Evolutionary conservation across 345 rosid genomes (phyloP).

Genomic region (Litchi chinensis): DNA sequence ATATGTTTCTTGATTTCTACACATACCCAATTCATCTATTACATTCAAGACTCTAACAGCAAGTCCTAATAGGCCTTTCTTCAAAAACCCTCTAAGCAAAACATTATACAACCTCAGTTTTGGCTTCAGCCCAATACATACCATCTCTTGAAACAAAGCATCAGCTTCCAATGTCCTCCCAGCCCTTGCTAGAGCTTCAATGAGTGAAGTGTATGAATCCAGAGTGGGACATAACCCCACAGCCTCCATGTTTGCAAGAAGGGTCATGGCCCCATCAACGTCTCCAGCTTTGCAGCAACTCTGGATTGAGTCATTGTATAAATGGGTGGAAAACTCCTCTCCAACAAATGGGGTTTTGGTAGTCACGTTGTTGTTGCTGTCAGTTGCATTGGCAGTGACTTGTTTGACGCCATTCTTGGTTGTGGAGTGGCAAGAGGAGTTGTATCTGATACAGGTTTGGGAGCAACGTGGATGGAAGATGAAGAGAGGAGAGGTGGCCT

Average conservation of each 20-base stretch:
- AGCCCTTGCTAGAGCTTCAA: slow-evolving; percentile 45
- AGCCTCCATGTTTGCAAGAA: slow-evolving; percentile 56
- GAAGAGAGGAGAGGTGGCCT: not conserved
- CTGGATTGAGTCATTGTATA: slow-evolving; percentile 48
- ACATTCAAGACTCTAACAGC: slow-evolving; percentile 40
- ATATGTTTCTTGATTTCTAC: slow-evolving; percentile 44
- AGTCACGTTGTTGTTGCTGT: not conserved
- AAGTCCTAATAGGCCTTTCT: slow-evolving; percentile 57
- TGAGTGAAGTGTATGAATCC: slow-evolving; percentile 42
- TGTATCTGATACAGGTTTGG: not conserved
- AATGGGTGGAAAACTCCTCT: slow-evolving; percentile 38
- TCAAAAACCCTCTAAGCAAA: slow-evolving; percentile 55
- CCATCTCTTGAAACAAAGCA: slow-evolving; percentile 55
- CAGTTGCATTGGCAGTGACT: not conserved
- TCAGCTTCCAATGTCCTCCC: slow-evolving; percentile 72
- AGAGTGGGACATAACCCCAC: slow-evolving; percentile 42
- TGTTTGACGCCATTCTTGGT: slow-evolving; percentile 4
- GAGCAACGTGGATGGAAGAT: not conserved
- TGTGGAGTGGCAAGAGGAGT: not conserved
- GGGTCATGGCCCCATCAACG: slow-evolving; percentile 52
- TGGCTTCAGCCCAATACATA: slow-evolving; percentile 38
- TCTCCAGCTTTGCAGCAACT: slow-evolving; percentile 45
- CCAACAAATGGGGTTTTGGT: slow-evolving; percentile 1
- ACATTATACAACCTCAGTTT: slow-evolving; percentile 39
- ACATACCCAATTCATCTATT: slow-evolving; percentile 40